A percentile compares a stretch with the other conserved stretches of the same genome.
Conservation (phyloP, 78 protist genomes). For the Tieghemostelium lacteum region DNA sequence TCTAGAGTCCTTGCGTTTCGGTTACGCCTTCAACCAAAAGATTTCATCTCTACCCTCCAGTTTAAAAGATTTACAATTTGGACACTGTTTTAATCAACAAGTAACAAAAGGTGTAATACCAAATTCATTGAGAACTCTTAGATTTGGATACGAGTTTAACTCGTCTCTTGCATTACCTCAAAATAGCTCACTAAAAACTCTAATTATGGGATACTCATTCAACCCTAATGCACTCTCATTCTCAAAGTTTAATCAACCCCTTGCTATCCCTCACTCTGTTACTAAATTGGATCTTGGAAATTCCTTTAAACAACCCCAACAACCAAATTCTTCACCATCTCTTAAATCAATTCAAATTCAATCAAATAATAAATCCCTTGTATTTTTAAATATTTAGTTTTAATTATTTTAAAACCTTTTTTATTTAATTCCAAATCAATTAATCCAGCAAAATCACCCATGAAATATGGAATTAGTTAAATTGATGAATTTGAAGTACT, state of each 20-base stretch:
- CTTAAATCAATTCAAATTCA: too few relatives aligned
- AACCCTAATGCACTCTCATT: too few relatives aligned
- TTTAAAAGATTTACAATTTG: neutral
- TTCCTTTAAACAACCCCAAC: neutral
- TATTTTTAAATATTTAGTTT: too few relatives aligned
- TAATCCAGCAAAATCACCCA: too few relatives aligned
- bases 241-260: constrained; percentile 13
- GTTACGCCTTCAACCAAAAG: neutral
- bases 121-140: neutral
- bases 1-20: neutral
- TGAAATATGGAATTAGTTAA: too few relatives aligned
- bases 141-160: constrained; percentile 1
- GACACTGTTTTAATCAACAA: neutral
- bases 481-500: too few relatives aligned
- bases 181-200: too few relatives aligned
- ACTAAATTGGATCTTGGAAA: constrained; percentile 6
- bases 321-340: neutral
- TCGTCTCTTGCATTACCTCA: too few relatives aligned
- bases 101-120: neutral
- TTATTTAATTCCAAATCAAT: too few relatives aligned
- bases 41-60: neutral
- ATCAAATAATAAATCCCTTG: too few relatives aligned
- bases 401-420: too few relatives aligned
- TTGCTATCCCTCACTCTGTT: constrained; percentile 5
- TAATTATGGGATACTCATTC: too few relatives aligned